These are phyloP conservation scores for Boletus tomentosulus DNA, from an alignment of 768 basidiomycete genomes.

Conservation along the genomic window DNA sequence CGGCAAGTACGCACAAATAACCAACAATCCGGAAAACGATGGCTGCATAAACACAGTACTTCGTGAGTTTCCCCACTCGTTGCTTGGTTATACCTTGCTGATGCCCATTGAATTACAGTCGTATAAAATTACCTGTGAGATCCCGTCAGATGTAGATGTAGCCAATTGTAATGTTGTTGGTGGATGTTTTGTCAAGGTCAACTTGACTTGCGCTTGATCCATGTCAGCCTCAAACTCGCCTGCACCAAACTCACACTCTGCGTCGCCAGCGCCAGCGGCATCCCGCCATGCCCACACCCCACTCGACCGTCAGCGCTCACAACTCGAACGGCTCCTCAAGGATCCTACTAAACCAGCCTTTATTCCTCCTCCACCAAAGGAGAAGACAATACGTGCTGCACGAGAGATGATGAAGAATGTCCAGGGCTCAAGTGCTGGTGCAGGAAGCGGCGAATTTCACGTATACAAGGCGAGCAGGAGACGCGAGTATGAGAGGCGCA, in stretches of 20 bases:
- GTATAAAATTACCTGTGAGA: conserved; percentile 15
- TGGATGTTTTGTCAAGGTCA: conserved; percentile 14
- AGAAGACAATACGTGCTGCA: conserved; percentile 75
- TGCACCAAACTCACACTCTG: conserved; percentile 26
- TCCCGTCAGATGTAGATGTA: conserved; percentile 11
- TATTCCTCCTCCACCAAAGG: conserved; percentile 76
- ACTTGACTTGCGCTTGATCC: background rate
- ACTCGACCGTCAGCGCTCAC: conserved; percentile 50
- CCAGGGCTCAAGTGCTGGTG: conserved; percentile 95
- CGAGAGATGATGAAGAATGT: conserved; percentile 99
- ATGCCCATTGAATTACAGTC: conserved; percentile 16
- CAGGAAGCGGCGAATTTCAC: conserved; percentile 96
- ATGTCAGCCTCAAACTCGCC: conserved; percentile 31
- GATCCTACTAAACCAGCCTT: conserved; percentile 82
- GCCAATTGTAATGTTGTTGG: conserved; percentile 14
- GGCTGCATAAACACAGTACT: conserved; percentile 95
- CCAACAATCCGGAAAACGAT: conserved; percentile 94
- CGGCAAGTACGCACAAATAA: conserved; percentile 91
- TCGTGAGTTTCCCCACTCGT: conserved; percentile 46
- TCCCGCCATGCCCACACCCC: conserved; percentile 47
- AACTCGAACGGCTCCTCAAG: conserved; percentile 86
- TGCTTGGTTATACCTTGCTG: background rate
- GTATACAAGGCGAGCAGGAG: conserved; percentile 95
- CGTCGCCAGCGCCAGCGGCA: conserved; percentile 28
- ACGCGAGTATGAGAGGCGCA: conserved; percentile 92